Evolutionary conservation across 1,284 basidiomycete species (phyloP), one percentile per base, ranked within the genome.

Genomic region (Microbotryum lychnidis-dioicae): DNA sequence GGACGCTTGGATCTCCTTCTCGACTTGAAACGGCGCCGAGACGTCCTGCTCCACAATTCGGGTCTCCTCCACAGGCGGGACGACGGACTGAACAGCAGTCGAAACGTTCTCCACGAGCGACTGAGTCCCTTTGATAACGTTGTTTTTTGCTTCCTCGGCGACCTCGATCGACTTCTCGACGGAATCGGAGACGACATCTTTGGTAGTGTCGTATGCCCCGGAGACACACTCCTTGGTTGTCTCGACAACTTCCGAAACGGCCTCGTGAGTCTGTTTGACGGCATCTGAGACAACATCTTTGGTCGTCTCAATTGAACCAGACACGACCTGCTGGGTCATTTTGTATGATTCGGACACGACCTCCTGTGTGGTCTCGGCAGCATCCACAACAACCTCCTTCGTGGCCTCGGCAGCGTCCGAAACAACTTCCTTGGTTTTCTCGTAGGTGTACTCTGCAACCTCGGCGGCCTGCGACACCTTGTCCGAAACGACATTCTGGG

Each of bases 191-290:
- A 23, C 31, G 8, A 52, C 25, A 3, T 25, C 27, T 8, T 54
- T 56, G 50, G 16, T n/a, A 57, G 57, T 5, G 18, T 50, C 60
- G 21, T 57, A 14, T 2, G 45, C 14, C 33, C 56, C 49, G 16
- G 50, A 33, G 20, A 37, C n/a, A 7, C n/a, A 6, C 2, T 45
- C 31, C 27, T 57, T 45, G 4, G 54, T 20, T 5, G 63, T 46
- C 29, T 57, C 54, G 21, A 62, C 47, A 1, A 59, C 58, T 7
- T 60, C 60, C 5, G 60, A 60, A 7, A 47, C 60, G 29, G 37
- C 33, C 2, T 23, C 44, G 25, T 50, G 44, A 4, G 55, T 50
- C 8, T 60, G 46, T 23, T 57, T 57, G 29, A 62, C 47, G 1
- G 59, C 59, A 9, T 60, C 60, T 1, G 63, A 60, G 2, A 47